Evolutionary conservation across 1,284 basidiomycete species (phyloP).

Genomic region (Volvariella surrecta): DNA sequence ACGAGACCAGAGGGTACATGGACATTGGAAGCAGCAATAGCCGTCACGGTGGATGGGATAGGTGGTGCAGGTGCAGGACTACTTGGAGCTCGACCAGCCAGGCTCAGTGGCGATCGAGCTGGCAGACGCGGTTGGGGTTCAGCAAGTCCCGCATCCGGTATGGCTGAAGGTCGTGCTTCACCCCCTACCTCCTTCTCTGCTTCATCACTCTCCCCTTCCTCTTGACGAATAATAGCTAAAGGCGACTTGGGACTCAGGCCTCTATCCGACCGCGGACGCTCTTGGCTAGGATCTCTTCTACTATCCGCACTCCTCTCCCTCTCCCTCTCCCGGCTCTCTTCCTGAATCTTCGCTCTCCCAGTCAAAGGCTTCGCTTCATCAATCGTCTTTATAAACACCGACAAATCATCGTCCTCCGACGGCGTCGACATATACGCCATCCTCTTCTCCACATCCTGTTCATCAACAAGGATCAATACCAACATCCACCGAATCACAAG

Average conservation of each 20-base stretch:
- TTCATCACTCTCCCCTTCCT: too few species aligned
- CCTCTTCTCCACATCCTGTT: conserved; percentile 16
- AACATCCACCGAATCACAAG: neutral
- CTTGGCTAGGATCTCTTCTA: too few species aligned
- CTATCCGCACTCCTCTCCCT: conserved; percentile 2
- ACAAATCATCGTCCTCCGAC: conserved; percentile 69
- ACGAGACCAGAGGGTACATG: neutral
- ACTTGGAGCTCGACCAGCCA: neutral
- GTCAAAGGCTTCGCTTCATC: conserved; percentile 56
- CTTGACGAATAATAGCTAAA: too few species aligned
- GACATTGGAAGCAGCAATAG: too few species aligned
- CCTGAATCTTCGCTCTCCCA: conserved; percentile 21
- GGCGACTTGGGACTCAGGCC: too few species aligned
- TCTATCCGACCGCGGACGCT: too few species aligned
- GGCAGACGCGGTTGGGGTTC: neutral
- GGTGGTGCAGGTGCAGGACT: neutral
- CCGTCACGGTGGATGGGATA: too few species aligned
- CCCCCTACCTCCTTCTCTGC: neutral
- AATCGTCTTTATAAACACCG: conserved; percentile 66
- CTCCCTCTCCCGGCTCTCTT: neutral
- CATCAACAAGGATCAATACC: neutral
- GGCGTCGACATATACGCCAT: conserved; percentile 37
- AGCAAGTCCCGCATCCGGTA: neutral
- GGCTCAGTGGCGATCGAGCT: neutral
- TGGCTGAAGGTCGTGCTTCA: neutral